Evolutionary conservation across 805 yeast genomes (phyloP).

Genomic region (Kazachstania bromeliacearum): DNA sequence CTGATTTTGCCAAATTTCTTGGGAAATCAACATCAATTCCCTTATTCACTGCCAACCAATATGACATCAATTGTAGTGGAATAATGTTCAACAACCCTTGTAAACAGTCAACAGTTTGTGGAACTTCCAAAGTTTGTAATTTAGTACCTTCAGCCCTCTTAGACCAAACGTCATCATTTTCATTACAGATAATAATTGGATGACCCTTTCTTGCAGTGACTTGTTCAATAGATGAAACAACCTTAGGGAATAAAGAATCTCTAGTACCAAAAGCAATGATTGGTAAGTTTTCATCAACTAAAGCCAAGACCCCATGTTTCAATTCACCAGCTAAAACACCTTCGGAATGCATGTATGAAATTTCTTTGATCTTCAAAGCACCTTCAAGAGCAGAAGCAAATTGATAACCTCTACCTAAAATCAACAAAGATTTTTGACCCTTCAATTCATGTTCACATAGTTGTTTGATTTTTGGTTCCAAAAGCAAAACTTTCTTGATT

Average conservation of each 20-base stretch:
- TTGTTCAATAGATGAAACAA: constrained; percentile 90
- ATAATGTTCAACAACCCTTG: constrained; percentile 93
- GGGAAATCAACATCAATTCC: constrained; percentile 98
- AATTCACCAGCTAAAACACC: constrained; percentile 99
- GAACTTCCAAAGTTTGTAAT: constrained; percentile 76
- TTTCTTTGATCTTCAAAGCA: constrained; percentile 95
- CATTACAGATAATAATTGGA: constrained; percentile 88
- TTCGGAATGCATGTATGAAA: constrained; percentile 97
- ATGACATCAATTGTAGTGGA: constrained; percentile 91
- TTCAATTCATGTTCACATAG: constrained; percentile 67
- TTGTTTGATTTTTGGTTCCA: constrained; percentile 64
- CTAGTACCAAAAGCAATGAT: constrained; percentile 93
- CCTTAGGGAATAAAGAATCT: constrained; percentile 93
- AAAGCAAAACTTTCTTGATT: constrained; percentile 63
- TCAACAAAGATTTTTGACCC: constrained; percentile 74
- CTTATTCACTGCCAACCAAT: constrained; percentile 91
- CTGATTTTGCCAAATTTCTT: constrained; percentile 95
- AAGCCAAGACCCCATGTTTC: constrained; percentile 95
- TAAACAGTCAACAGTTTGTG: constrained; percentile 91
- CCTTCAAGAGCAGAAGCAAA: constrained; percentile 97
- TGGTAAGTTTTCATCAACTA: constrained; percentile 89
- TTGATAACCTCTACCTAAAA: constrained; percentile 96
- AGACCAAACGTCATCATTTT: constrained; percentile 57
- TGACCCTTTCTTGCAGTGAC: constrained; percentile 96
- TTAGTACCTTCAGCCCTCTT: constrained; percentile 33